phyloP scores from a whole-genome alignment of 169 alveolate genomes.

The Plasmodium sp. region DNA sequence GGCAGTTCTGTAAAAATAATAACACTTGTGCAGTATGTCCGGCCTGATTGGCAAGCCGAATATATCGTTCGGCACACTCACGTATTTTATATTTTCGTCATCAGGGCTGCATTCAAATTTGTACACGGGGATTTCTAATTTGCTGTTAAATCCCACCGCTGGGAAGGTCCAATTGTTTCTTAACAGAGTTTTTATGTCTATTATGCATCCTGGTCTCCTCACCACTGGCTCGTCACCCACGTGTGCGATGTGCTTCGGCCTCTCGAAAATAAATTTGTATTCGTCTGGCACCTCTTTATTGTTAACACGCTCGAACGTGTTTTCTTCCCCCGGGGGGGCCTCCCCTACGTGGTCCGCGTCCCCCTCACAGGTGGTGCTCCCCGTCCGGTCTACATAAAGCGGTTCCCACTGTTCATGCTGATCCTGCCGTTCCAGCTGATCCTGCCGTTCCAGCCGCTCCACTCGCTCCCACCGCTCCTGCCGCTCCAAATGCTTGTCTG shows the following conservation, averaged over 20 bases:
- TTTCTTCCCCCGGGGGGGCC: neutral
- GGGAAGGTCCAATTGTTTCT: conserved; percentile 87
- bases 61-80: conserved; percentile 86
- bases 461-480: too few relatives aligned
- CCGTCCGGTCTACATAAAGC: neutral
- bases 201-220: conserved; percentile 88
- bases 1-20: conserved; percentile 85
- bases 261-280: conserved; percentile 54
- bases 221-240: conserved; percentile 86
- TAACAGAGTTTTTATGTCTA: conserved; percentile 81
- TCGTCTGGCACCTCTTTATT: neutral
- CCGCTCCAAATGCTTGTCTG: neutral
- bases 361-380: neutral
- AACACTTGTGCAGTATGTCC: conserved; percentile 87
- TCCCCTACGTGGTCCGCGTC: neutral
- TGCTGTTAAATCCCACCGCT: conserved; percentile 89
- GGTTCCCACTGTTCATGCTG: neutral
- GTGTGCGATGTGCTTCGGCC: conserved; percentile 74
- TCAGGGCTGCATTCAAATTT: conserved; percentile 77
- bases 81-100: conserved; percentile 68
- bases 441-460: neutral
- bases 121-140: conserved; percentile 86
- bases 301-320: neutral
- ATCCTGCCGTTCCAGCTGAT: too few relatives aligned
- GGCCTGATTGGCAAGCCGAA: conserved; percentile 89